phyloP scores from a whole-genome alignment of 768 basidiomycete genomes.

The Mycena sanguinolenta region DNA sequence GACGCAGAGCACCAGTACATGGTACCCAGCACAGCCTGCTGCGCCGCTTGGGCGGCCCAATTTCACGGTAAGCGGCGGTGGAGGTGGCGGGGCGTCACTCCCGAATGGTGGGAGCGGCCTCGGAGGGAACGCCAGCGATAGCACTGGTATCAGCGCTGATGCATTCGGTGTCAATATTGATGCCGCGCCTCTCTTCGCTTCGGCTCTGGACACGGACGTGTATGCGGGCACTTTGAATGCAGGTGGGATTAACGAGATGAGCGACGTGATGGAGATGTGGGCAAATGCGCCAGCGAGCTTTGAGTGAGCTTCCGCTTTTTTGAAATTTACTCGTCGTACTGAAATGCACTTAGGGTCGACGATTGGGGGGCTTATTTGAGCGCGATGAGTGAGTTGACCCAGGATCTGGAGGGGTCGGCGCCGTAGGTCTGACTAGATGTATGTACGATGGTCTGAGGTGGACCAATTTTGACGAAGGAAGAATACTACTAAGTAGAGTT shows the following conservation, averaged over 20 bases:
- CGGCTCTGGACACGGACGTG: background rate
- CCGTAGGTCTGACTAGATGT: background rate
- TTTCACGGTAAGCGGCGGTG: background rate
- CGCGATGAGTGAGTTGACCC: background rate
- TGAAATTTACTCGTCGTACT: no score
- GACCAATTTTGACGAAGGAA: no score
- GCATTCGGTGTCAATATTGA: no score
- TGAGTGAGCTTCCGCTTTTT: background rate
- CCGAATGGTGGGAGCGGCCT: background rate
- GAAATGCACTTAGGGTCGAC: background rate
- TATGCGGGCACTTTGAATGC: background rate
- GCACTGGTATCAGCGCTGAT: background rate
- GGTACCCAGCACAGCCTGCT: constrained; percentile 22
- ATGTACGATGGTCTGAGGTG: no score
- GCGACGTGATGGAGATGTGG: background rate
- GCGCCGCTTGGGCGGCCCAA: constrained; percentile 20
- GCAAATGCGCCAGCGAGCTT: background rate
- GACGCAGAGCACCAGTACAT: constrained; percentile 6
- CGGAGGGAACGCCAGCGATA: no score
- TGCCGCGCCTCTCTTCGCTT: background rate
- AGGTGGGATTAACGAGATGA: background rate
- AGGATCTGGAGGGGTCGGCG: background rate
- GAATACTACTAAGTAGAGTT: no score
- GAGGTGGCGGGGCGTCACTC: no score
- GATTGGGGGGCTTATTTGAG: background rate